Percentiles rank a stretch among this genome's conserved stretches.
Conservation (phyloP, 2,329 filamentous ascomycete genomes). For the Exophiala bonariae region DNA sequence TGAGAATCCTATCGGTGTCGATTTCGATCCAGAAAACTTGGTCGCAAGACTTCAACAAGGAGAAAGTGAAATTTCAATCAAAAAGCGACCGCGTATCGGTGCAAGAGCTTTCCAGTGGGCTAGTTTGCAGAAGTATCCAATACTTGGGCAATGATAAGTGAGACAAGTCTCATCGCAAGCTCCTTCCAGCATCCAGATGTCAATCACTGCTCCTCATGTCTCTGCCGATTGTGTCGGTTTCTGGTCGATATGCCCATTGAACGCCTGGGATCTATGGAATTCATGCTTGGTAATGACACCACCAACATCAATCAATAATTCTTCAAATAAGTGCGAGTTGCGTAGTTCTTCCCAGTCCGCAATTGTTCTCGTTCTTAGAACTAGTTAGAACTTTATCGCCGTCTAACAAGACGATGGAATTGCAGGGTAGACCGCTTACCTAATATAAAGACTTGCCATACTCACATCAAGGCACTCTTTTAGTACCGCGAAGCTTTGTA, state of each 20-base stretch:
- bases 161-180: too few species aligned
- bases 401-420: too few species aligned
- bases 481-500: slow-evolving; percentile 9
- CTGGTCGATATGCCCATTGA: slow-evolving; percentile 6
- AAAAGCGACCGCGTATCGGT: slow-evolving; percentile 6
- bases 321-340: background rate
- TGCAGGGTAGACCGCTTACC: background rate
- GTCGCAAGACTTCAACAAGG: background rate
- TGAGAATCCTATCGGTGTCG: slow-evolving; percentile 13
- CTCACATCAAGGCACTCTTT: slow-evolving; percentile 5
- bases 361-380: background rate
- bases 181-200: too few species aligned
- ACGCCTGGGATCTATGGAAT: slow-evolving; percentile 2
- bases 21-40: slow-evolving; percentile 13
- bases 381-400: too few species aligned
- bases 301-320: background rate
- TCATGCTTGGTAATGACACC: background rate
- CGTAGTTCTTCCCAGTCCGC: background rate
- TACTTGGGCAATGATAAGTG: too few species aligned
- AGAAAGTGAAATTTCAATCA: slow-evolving; percentile 4
- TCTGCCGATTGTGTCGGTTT: background rate
- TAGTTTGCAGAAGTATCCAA: too few species aligned
- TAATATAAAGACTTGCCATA: slow-evolving; percentile 10
- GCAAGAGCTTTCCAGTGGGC: slow-evolving; percentile 8
- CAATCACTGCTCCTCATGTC: background rate